Evolutionary conservation across 495 filamentous ascomycete genomes (phyloP), one percentile per base, ranked within the genome.

Genomic region (Friedmanniomyces simplex): DNA sequence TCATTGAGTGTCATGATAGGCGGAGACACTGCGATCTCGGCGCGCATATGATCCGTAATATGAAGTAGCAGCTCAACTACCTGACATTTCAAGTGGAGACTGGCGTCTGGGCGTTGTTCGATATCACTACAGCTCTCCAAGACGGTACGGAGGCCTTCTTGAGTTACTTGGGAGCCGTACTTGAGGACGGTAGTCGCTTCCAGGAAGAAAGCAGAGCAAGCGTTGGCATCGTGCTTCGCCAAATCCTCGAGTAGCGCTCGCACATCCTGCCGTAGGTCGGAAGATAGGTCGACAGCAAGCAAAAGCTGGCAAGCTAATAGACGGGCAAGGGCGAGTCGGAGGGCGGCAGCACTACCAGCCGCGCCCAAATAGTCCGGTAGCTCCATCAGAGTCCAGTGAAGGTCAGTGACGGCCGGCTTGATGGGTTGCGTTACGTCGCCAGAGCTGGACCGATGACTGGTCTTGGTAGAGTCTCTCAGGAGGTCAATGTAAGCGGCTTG

Each of bases 401-500:
- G 39, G 14, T 16, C 39, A 13, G 5, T 20, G 14, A 43, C 14
- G 18, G 13, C 14, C 14, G 39, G 18, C 3, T 10, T 10, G 10
- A 4, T 32, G 3, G 10, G 28, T 32, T 32, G 28, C 10, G 28
- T 10, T 10, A 10, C 28, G 28, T 32, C 28, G 18, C 39, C 14
- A 16, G 14, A 3, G 39, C 18, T 43, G 3, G 5, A 43, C 14
- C 14, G 39, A 43, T 43, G 5, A 5, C 39, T 20, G 14, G 39
- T 43, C 39, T 16, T 43, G 14, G 14, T 43, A 6, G 14, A 57
- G 12, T 55, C 50, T 13, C 26, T 28, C 7, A 32, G 18, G 14
- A 59, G 20, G 32, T 71, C 67, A 2, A 73, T 43, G 43, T 59
- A 67, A 14, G 64, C 58, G 1, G 67, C 64, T 36, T 64, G 66